Evolutionary conservation across 176 grass and related monocot species (phyloP), one percentile per base, ranked within the genome.

Genomic region (Oryza nivara): DNA sequence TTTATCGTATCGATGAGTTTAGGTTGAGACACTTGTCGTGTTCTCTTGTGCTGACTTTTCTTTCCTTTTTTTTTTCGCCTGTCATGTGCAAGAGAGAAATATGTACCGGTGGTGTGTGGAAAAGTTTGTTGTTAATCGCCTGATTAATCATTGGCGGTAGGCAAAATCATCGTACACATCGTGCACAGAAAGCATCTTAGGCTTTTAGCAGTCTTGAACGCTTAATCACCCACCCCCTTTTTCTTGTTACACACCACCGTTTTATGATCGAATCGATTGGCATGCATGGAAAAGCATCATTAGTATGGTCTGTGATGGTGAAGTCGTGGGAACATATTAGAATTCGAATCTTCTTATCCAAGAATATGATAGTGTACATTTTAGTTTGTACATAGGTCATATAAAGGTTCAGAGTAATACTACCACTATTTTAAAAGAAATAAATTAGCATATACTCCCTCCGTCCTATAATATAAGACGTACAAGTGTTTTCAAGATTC

Each of bases 21-120:
- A 54, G 58, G 6, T 22, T 11, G 58, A 63, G 58, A 23, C 58
- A 83, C 43, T 41, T 74, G 58, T 75, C 81, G 81, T 22, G 81
- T 22, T 44, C 41, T 66, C 26, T 35, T 9, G 35, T 63, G 58
- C 58, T 3, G 58, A 22, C n/a, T 23, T 4, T 61, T 38, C 36
- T 38, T 38, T 38, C 36, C 0, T 32, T 32, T 32, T 11, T 63
- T 63, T 23, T 63, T 63, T 61, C 56, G 11, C 16, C 8, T 9
- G 56, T 61, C 19, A n/a, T 10, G 58, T 54, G 51, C 51, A 9
- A 44, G 43, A 54, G 16, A 19, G 51, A 54, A 54, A 16, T 14
- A 41, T 20, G 1, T 3, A 23, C 7, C 17, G 6, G 17, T 51
- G 17, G 0, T 20, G 52, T 20, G 17, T 58, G 52, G n/a, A 63